phyloP scores from a whole-genome alignment of 208 protist species.

The Leishmania gerbilli region DNA sequence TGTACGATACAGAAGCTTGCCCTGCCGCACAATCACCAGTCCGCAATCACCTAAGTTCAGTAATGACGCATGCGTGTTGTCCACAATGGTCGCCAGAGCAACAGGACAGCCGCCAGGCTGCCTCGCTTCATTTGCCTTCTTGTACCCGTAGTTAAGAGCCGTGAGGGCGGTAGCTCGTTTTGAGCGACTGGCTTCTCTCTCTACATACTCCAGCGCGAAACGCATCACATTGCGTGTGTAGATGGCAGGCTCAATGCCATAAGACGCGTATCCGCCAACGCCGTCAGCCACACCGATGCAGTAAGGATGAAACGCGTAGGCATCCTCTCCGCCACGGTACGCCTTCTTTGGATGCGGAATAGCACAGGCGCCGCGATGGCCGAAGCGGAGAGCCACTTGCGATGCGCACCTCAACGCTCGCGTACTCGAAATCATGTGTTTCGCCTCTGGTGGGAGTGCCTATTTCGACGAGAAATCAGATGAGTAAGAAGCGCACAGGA shows the following conservation, averaged over 20 bases:
- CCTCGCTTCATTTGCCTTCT: conserved; percentile 38
- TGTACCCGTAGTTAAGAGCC: conserved; percentile 58
- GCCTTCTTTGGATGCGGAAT: conserved; percentile 83
- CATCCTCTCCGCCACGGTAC: conserved; percentile 80
- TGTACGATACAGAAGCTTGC: conserved; percentile 64
- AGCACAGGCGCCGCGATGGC: conserved; percentile 65
- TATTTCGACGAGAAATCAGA: not conserved
- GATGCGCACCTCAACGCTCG: not conserved
- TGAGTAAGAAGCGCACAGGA: not conserved
- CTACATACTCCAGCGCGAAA: conserved; percentile 51
- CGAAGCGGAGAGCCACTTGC: conserved; percentile 40
- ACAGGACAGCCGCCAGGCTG: conserved; percentile 78
- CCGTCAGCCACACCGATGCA: conserved; percentile 86
- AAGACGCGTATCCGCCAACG: conserved; percentile 76
- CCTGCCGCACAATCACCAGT: conserved; percentile 61
- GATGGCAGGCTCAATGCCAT: conserved; percentile 73
- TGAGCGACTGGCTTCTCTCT: conserved; percentile 15
- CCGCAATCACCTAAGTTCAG: conserved; percentile 91
- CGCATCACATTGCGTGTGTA: conserved; percentile 86
- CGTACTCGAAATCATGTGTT: conserved; percentile 13
- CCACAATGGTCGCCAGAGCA: conserved; percentile 62
- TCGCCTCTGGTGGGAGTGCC: not conserved
- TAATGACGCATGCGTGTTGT: conserved; percentile 63
- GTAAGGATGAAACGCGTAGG: conserved; percentile 73
- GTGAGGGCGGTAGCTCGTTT: conserved; percentile 50